Conservation (phyloP, 495 filamentous ascomycete genomes). For the Umbilicaria muhlenbergii region DNA sequence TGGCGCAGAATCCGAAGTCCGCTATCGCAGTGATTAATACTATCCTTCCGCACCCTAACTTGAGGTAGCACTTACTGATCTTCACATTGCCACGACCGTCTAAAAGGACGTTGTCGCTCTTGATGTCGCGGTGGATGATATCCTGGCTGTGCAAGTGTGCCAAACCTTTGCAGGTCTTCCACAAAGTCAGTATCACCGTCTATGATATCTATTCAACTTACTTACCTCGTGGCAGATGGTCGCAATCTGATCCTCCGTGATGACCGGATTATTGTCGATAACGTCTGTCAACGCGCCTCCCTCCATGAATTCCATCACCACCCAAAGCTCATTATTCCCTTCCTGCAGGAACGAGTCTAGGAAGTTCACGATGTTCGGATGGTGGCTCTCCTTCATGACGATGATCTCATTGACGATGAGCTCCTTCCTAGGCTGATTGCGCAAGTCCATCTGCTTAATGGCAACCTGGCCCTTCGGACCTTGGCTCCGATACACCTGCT, state of each 20-base stretch:
- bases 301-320: constrained; percentile 99
- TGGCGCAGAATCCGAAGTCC: constrained; percentile 98
- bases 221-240: constrained; percentile 90
- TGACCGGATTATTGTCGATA: constrained; percentile 86
- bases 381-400: constrained; percentile 98
- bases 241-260: constrained; percentile 91
- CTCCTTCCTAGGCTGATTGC: constrained; percentile 94
- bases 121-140: constrained; percentile 98
- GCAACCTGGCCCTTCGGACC: constrained; percentile 71
- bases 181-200: constrained; percentile 18
- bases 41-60: not conserved
- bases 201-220: not conserved
- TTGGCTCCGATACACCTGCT: constrained; percentile 49
- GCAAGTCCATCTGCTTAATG: constrained; percentile 98
- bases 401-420: constrained; percentile 98
- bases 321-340: constrained; percentile 86
- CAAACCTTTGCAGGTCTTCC: constrained; percentile 83
- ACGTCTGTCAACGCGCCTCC: constrained; percentile 95
- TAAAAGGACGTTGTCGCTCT: constrained; percentile 93
- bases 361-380: constrained; percentile 98
- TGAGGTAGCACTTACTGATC: constrained; percentile 55
- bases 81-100: constrained; percentile 92
- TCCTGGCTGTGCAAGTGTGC: constrained; percentile 87
- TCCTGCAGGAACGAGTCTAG: constrained; percentile 92
- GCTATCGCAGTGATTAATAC: constrained; percentile 36